These are phyloP conservation scores for Diaporthe australafricana DNA, from an alignment of 2,329 filamentous ascomycete species.

Conservation along the genomic window DNA sequence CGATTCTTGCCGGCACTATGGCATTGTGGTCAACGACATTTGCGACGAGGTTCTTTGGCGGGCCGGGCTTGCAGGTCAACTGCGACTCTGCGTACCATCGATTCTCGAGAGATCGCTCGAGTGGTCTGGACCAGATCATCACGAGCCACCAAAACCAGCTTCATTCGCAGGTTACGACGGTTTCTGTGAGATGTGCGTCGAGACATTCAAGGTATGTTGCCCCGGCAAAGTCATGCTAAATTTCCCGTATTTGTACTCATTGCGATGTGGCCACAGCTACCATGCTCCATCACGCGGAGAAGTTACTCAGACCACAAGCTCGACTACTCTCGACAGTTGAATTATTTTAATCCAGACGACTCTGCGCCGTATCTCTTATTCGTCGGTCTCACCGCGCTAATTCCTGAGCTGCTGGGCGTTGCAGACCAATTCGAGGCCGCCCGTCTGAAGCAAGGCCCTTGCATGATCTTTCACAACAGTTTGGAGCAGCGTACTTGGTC, in stretches of 20 bases:
- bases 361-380: conserved; percentile 18
- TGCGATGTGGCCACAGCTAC: background rate
- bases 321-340: background rate
- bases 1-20: conserved; percentile 31
- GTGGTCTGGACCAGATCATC: conserved; percentile 16
- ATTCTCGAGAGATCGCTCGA: conserved; percentile 25
- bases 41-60: conserved; percentile 29
- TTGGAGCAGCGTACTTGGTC: conserved; percentile 23
- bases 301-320: conserved; percentile 29
- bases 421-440: background rate
- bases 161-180: conserved; percentile 29
- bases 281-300: background rate
- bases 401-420: conserved; percentile 32
- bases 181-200: conserved; percentile 32
- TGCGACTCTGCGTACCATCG: conserved; percentile 29
- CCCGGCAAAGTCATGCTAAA: background rate
- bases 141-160: conserved; percentile 23
- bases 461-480: background rate
- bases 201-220: conserved; percentile 28
- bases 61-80: conserved; percentile 28
- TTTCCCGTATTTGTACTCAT: background rate
- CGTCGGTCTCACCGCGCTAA: background rate
- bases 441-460: background rate
- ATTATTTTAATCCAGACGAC: conserved; percentile 6
- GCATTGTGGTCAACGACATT: conserved; percentile 27